phyloP scores from a whole-genome alignment of 139 green algal genomes.

The Pleodorina starrii region DNA sequence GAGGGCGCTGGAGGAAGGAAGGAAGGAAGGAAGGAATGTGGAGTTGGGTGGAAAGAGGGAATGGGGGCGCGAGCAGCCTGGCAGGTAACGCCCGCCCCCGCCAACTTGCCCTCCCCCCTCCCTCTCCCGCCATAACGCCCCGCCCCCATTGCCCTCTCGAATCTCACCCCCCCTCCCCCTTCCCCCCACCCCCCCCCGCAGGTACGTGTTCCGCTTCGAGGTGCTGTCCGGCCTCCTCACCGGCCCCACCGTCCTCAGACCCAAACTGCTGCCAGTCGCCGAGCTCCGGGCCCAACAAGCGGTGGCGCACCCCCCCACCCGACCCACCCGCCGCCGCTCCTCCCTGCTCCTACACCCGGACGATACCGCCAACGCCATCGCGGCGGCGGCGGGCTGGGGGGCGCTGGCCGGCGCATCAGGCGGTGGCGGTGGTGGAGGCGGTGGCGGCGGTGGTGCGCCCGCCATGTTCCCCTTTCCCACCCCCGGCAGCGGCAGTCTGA shows the following conservation, averaged over 20 bases:
- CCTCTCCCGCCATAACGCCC: no score
- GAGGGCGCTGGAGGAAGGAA: neutral
- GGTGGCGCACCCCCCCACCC: neutral
- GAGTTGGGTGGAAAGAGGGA: no score
- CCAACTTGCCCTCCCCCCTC: no score
- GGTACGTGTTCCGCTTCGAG: constrained; percentile 45
- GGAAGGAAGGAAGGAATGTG: no score
- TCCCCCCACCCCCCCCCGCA: no score
- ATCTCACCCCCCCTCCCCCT: no score
- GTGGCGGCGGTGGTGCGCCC: neutral
- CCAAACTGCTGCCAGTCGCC: constrained; percentile 22
- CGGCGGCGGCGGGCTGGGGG: neutral
- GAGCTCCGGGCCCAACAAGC: no score
- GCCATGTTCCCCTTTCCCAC: constrained; percentile 16
- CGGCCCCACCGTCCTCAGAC: constrained; percentile 40
- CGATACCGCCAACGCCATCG: neutral
- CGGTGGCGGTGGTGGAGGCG: neutral
- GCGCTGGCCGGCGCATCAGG: no score
- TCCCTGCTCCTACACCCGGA: neutral
- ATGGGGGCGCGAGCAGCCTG: no score
- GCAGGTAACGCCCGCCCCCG: no score
- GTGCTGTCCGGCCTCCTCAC: constrained; percentile 30
- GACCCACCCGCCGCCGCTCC: neutral
- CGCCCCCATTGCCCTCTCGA: no score
- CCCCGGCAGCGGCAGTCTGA: neutral